A percentile compares a stretch with the other conserved stretches of the same genome.
phyloP scores from a whole-genome alignment of 148 eudicot species.

The Cornus suecica region DNA sequence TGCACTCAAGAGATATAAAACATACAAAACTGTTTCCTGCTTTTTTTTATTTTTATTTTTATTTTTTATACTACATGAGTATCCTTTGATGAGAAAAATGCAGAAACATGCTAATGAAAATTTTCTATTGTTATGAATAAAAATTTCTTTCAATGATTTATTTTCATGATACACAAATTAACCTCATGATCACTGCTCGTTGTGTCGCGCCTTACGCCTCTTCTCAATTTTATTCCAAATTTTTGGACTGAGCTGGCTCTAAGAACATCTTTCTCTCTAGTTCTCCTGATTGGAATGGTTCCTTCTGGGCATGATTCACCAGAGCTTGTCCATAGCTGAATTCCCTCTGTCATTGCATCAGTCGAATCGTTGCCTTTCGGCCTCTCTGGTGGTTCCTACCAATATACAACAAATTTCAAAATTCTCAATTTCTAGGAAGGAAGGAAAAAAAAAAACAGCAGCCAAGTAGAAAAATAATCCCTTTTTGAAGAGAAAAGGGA shows the following conservation, averaged over 20 bases:
- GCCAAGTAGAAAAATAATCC: no score
- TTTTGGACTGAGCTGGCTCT: slow-evolving; percentile 57
- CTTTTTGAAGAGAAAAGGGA: no score
- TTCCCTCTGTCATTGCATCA: slow-evolving; percentile 30
- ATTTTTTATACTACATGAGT: no score
- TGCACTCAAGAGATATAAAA: neutral
- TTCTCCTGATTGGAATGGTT: slow-evolving; percentile 87
- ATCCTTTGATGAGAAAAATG: no score
- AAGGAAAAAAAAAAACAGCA: no score
- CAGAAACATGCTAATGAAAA: neutral
- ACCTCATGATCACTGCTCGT: slow-evolving; percentile 89
- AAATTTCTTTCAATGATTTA: no score
- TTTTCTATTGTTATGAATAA: no score
- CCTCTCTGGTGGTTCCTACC: slow-evolving; percentile 81
- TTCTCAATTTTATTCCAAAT: slow-evolving; percentile 72
- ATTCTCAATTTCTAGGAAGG: no score
- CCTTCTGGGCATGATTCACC: slow-evolving; percentile 93
- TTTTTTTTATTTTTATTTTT: neutral
- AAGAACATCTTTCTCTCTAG: slow-evolving; percentile 65
- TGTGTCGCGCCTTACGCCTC: slow-evolving; percentile 64
- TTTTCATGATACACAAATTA: slow-evolving; percentile 16
- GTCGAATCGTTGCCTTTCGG: slow-evolving; percentile 49
- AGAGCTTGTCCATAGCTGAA: slow-evolving; percentile 63
- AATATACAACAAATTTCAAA: neutral
- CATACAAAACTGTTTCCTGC: neutral